Percentiles rank a stretch among this genome's conserved stretches.
These are phyloP conservation scores for Strobilomyces confusus DNA, from an alignment of 768 basidiomycete genomes.

Conservation along the genomic window DNA sequence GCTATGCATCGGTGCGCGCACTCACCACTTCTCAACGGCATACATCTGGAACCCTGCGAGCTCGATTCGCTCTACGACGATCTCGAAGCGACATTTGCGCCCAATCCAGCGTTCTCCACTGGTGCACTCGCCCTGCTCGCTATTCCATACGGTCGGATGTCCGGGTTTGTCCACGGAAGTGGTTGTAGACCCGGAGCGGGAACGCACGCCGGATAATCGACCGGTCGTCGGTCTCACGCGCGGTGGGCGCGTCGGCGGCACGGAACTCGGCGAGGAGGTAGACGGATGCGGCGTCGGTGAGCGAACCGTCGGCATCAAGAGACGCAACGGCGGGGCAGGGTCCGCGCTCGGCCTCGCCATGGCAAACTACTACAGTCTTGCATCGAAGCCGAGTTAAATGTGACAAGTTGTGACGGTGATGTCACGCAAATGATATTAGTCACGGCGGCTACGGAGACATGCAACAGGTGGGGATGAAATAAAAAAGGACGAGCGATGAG, in stretches of 20 bases:
- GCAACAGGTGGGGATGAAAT: neutral
- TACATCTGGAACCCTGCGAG: conserved; percentile 71
- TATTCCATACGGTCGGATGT: conserved; percentile 1
- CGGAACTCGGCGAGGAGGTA: conserved; percentile 8
- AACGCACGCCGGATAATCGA: conserved; percentile 28
- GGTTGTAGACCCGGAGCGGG: conserved; percentile 31
- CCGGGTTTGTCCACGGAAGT: conserved; percentile 19
- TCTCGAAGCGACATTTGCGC: conserved; percentile 43
- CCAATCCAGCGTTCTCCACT: conserved; percentile 44
- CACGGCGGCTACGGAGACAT: conserved; percentile 6
- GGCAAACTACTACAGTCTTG: neutral
- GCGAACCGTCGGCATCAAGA: conserved; percentile 35
- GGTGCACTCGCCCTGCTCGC: conserved; percentile 10
- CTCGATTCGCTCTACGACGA: conserved; percentile 45
- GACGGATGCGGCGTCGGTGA: conserved; percentile 9
- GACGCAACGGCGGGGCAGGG: conserved; percentile 10
- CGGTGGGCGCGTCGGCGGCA: conserved; percentile 22
- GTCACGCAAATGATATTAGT: conserved; percentile 7
- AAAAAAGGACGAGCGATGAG: conserved; percentile 3
- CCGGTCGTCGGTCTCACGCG: conserved; percentile 22
- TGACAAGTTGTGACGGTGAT: conserved; percentile 12
- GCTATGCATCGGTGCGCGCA: conserved; percentile 3
- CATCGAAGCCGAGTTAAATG: conserved; percentile 1
- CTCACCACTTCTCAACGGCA: conserved; percentile 80
- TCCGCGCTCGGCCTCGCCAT: conserved; percentile 18